These are phyloP conservation scores for Wickerhamiella sergipiensis DNA, from an alignment of 805 yeast species.

Conservation along the genomic window DNA sequence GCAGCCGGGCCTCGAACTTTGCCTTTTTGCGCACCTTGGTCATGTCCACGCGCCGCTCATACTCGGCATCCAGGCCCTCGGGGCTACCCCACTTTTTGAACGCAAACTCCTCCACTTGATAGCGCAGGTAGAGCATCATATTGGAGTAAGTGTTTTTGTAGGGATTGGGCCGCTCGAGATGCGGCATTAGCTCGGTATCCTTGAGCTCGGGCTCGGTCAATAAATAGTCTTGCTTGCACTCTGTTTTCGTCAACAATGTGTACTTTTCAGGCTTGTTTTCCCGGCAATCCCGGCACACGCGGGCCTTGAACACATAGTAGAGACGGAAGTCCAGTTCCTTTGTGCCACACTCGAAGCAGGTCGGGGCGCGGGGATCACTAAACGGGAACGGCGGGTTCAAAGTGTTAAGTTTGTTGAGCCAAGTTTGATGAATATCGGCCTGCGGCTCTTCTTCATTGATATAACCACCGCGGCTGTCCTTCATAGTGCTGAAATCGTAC, in stretches of 20 bases:
- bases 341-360: slow-evolving; percentile 71
- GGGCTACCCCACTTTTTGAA: slow-evolving; percentile 90
- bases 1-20: slow-evolving; percentile 61
- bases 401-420: slow-evolving; percentile 18
- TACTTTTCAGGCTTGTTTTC: slow-evolving; percentile 72
- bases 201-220: slow-evolving; percentile 85
- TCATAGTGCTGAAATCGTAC: slow-evolving; percentile 76
- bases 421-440: slow-evolving; percentile 4
- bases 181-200: slow-evolving; percentile 52
- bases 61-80: slow-evolving; percentile 82
- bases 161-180: slow-evolving; percentile 86
- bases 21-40: slow-evolving; percentile 63
- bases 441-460: slow-evolving; percentile 29
- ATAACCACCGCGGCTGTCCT: slow-evolving; percentile 79
- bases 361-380: slow-evolving; percentile 60
- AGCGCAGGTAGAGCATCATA: slow-evolving; percentile 83
- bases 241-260: slow-evolving; percentile 84
- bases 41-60: slow-evolving; percentile 67
- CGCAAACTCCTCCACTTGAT: slow-evolving; percentile 88
- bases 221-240: slow-evolving; percentile 82
- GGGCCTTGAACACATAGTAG: slow-evolving; percentile 49
- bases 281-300: slow-evolving; percentile 73
- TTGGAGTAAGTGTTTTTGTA: slow-evolving; percentile 77
- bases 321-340: slow-evolving; percentile 68
- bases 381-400: slow-evolving; percentile 26